phyloP scores from a whole-genome alignment of 1,284 basidiomycete species.

The Rhodotorula sp. region DNA sequence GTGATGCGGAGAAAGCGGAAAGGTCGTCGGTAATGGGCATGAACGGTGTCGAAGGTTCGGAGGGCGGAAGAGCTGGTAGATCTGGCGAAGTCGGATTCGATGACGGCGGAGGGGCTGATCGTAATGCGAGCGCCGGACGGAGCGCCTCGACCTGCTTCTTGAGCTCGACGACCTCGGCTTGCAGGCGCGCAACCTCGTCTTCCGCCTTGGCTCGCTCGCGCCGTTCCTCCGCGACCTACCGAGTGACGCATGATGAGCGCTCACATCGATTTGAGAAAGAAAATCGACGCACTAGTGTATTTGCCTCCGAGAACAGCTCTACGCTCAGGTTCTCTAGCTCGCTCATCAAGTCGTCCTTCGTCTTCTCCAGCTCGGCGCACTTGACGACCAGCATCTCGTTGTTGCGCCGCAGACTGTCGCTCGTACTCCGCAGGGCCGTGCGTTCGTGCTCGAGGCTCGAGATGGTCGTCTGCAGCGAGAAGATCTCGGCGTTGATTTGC shows the following conservation, averaged over 20 bases:
- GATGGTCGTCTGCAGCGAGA: conserved; percentile 22
- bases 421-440: conserved; percentile 10
- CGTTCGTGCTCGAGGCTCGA: conserved; percentile 26
- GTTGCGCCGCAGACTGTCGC: conserved; percentile 18
- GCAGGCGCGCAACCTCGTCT: conserved; percentile 29
- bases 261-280: too few relatives aligned
- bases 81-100: conserved; percentile 8
- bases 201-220: conserved; percentile 34
- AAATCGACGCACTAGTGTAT: conserved; percentile 40
- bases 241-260: not conserved
- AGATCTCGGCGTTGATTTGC: conserved; percentile 15
- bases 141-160: conserved; percentile 9
- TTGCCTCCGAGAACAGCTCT: conserved; percentile 46
- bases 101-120: not conserved
- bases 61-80: conserved; percentile 8
- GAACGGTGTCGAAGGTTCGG: conserved; percentile 1
- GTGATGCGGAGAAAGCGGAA: not conserved
- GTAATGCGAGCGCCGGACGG: not conserved
- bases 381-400: conserved; percentile 33
- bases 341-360: conserved; percentile 41
- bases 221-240: conserved; percentile 39
- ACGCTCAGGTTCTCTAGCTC: conserved; percentile 45
- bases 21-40: not conserved
- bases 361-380: conserved; percentile 40
- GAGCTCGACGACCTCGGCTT: conserved; percentile 19